Evolutionary conservation across 257 asterid genomes (phyloP), one percentile per base, ranked within the genome.

Genomic region (Cordia subcordata): DNA sequence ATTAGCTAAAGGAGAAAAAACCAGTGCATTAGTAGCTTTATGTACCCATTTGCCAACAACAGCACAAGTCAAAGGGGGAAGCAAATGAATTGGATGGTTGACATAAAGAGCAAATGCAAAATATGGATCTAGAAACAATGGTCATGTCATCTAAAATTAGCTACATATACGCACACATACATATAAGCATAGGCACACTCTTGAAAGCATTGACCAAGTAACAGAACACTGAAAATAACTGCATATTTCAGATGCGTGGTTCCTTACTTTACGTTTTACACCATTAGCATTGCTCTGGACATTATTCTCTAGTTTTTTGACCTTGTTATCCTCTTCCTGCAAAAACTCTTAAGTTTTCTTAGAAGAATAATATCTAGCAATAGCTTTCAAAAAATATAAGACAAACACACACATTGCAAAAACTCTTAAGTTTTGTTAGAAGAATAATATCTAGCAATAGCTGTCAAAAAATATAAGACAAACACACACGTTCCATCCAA

Each of bases 221-320:
- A 27, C 6, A n/a, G 52, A 14, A n/a, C 8, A n/a, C 19, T 15
- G 17, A 49, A 49, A 49, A 42, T 4, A 5, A 49, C 19, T 5
- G 54, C 22, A 17, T n/a, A 4, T n/a, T 8, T 55, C n/a, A 60
- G 19, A 55, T 20, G 18, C 13, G 15, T 44, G 0, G 13, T 13
- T 10, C 22, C 60, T 53, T 53, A 63, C 68, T 42, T 5, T 38
- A 17, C 49, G 58, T 35, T 62, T 62, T 20, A 62, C 23, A 35
- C 55, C 40, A 23, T 15, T 37, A 18, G 47, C 27, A 21, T 51
- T 14, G 22, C 33, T 21, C 57, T 18, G 15, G 17, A 16, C 47
- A 15, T 4, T 40, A 37, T 13, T 17, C 46, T 51, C 51, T 51
- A 17, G n/a, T 53, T 62, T 52, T 17, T 51, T 50, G 18, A 4